Conservation (phyloP, 225 moss, liverwort and hornwort genomes). For the Pleurozium schreberi region DNA sequence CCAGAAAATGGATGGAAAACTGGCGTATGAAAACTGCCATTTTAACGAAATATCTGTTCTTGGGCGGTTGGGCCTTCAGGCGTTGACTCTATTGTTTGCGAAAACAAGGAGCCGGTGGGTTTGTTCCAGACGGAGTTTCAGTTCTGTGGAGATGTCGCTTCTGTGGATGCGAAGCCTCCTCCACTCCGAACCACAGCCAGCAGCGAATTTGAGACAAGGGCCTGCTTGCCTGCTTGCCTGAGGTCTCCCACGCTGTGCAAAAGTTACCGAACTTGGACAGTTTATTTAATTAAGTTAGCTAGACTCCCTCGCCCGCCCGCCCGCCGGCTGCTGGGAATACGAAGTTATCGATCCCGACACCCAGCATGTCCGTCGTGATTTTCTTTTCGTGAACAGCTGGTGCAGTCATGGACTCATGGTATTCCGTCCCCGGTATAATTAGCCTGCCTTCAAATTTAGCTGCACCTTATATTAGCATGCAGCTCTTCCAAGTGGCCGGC, state of each 20-base stretch:
- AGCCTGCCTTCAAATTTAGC: background rate
- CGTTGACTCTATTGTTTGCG: too few species aligned
- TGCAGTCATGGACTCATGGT: background rate
- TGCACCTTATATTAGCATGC: background rate
- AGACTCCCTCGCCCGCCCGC: background rate
- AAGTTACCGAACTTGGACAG: background rate
- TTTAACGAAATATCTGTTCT: too few species aligned
- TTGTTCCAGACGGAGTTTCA: too few species aligned
- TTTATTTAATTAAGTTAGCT: background rate
- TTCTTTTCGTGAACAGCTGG: background rate
- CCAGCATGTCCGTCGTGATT: background rate
- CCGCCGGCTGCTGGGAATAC: background rate
- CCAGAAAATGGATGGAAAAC: too few species aligned
- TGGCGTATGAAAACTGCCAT: too few species aligned
- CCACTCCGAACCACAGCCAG: background rate
- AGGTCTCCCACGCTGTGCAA: background rate
- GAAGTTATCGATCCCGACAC: background rate
- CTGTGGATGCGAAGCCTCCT: background rate
- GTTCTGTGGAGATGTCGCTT: background rate
- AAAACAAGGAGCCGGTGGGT: too few species aligned
- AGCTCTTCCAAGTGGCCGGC: slow-evolving; percentile 4
- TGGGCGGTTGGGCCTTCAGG: too few species aligned
- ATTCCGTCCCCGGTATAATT: background rate
- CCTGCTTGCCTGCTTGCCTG: background rate
- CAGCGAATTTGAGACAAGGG: background rate